Base-by-base conservation (phyloP, 1,284 basidiomycete species). In the Moniliophthora roreri region DNA sequence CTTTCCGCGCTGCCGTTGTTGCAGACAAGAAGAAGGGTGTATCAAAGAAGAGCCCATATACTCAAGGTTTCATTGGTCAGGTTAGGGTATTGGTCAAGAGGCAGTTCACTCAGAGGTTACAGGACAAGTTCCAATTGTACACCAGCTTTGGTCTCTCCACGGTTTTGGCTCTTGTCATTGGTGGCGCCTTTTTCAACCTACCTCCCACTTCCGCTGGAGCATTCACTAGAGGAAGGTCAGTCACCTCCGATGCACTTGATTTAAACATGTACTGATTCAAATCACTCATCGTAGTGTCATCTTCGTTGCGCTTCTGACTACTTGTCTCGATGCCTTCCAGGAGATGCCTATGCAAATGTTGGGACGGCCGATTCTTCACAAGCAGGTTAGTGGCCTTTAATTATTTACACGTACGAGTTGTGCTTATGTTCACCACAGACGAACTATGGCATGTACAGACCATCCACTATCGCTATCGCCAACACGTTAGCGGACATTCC, bases 21-120 rank as follows among this genome's bases (percentile, higher is more conserved):
- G 84, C 85, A 3, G 87, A 93, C 67, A 95, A 95, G 78, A 87
- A 91, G 70, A 81, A 79, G 50, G 87, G 91, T 20, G 92, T 93
- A 2, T 84, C 88, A 21, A 86, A 85, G 70, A 90, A 89, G 73
- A 91, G 87, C 58, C 89, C 92, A 2, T 96, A 95, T 72, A 95
- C 91, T 3, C 83, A 95, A 24, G 85, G 89, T 1, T 93, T 91
- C 70, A 67, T 72, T 38, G 81, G 82, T 2, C 93, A 95, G 66
- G 84, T 93, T 49, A 72, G 75, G 63, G 87, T 89, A 1, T 75
- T 95, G 55, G 80, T 83, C 24, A 76, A 81, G 51, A 80, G 94
- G 34, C 88, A 93, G 69, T 89, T 93, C 72, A 82, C 85, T 61
- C 82, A 87, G 68, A 78, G 83, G 53, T 69, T 93, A 55, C 93